Evolutionary conservation across 2,329 filamentous ascomycete species (phyloP).

Genomic region (Fusarium duplospermum): DNA sequence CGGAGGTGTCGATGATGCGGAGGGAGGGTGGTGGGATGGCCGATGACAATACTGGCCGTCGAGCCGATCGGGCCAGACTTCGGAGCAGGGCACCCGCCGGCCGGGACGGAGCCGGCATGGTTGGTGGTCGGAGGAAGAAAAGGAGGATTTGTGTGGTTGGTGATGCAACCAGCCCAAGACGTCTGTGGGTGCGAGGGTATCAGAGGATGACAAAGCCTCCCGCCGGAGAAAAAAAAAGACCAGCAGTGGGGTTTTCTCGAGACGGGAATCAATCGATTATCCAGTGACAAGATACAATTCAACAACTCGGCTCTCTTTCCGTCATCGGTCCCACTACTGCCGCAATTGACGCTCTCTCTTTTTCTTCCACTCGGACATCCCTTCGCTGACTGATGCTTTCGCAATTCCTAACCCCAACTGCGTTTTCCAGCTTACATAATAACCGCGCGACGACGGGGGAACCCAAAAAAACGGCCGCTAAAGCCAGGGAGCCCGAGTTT

Average conservation of each 20-base stretch:
- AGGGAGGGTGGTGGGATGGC: conserved; percentile 6
- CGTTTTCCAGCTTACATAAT: conserved; percentile 39
- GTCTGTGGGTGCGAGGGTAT: conserved; percentile 23
- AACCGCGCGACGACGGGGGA: background rate
- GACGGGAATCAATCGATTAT: background rate
- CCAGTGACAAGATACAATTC: conserved; percentile 10
- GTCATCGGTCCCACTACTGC: conserved; percentile 34
- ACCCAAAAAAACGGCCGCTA: conserved; percentile 8
- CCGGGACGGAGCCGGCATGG: conserved; percentile 42
- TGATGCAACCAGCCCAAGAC: conserved; percentile 23
- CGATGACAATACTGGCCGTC: conserved; percentile 7
- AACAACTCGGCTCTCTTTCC: conserved; percentile 10
- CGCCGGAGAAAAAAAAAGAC: conserved; percentile 5
- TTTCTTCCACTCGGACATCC: background rate
- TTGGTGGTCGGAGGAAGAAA: conserved; percentile 16
- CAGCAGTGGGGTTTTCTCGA: conserved; percentile 15
- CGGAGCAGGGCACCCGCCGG: conserved; percentile 37
- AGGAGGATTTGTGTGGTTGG: conserved; percentile 17
- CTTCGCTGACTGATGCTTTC: conserved; percentile 44
- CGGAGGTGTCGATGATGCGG: conserved; percentile 7
- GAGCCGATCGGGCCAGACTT: conserved; percentile 27
- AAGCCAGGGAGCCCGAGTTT: conserved; percentile 1
- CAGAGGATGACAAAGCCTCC: conserved; percentile 35
- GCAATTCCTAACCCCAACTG: conserved; percentile 32
- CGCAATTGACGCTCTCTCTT: conserved; percentile 15